Evolutionary conservation across 805 yeast genomes (phyloP), one percentile per base, ranked within the genome.

Genomic region (Suhomyces sp.): DNA sequence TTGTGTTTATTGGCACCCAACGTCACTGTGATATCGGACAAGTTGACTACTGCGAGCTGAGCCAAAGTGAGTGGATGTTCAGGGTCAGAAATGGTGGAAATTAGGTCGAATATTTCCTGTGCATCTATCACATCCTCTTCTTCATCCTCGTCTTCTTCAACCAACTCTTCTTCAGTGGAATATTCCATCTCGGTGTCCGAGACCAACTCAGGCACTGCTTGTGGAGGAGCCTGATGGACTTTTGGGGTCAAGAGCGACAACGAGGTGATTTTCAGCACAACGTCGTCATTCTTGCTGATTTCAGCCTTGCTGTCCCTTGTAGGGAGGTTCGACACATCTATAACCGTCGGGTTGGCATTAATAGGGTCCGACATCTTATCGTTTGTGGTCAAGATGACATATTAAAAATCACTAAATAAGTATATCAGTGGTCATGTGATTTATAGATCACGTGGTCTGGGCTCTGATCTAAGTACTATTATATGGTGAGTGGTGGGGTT

Each of bases 31-130:
- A 94, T 94, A 64, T 96, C 97, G 5, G 79, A 77, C 46, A 94
- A 73, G 60, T 90, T 91, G 1, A 94, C 97, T 41, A 94, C 97
- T 0, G 97, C 93, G 15, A 94, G 76, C 68, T 94, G 98, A 0
- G 97, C 99, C 52, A 94, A 75, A 0, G 97, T 87, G 43, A 94
- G 75, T 0, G 99, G 99, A 67, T 94, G 99, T 64, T 94, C 99
- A 1, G 99, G 99, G 66, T 94, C 99, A 0, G 96, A 87, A 10
- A 91, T 89, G 27, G 86, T 81, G 5, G 97, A 83, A 2, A 89
- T 89, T 46, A 93, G 73, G 65, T 92, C 97, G 60, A 83, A 91
- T 5, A 93, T 84, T 64, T 93, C 99, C 65, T 93, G 97, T 1
- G 91, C 69, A 64, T 93, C 99, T 37, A 93, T 82, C 7, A 80